Evolutionary conservation across 2,329 filamentous ascomycete species (phyloP), one percentile per base, ranked within the genome.

Genomic region (Penicillium olsonii): DNA sequence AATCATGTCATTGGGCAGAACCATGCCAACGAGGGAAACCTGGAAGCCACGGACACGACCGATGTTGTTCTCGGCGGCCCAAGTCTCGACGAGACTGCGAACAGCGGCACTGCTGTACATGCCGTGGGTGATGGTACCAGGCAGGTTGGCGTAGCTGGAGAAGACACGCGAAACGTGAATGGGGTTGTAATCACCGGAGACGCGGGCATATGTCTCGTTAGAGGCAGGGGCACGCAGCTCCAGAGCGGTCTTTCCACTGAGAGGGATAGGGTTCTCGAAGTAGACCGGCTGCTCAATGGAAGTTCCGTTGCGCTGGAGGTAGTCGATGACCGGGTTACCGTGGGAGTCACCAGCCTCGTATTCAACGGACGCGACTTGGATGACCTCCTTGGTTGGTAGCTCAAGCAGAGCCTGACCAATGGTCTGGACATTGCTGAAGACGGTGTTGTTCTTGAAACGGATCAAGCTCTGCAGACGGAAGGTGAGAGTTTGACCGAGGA

Each of bases 81-180:
- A 99, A 0, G 91, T 99, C 80, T 99, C 94, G 6, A 99, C 92
- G 45, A 99, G 79, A 68, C 91, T 95, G 65, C 95, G 87, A 22
- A 99, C 94, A 31, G 94, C 90, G 59, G 94, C 94, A 73, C 92
- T 97, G 2, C 92, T 95, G 80, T 97, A 99, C 94, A 99, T 99
- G 69, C 94, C 94, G 69, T 99, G 94, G 1, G 94, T 99, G 67
- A 99, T 99, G 37, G 94, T 99, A 42, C 94, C 95, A 1, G 92
- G 92, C 14, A 99, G 81, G 70, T 92, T 94, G 69, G 94, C 95
- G 65, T 97, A 99, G 75, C 85, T 90, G 26, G 94, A 89, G 76
- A 99, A 99, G 47, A 96, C 90, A 48, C 94, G 88, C 11, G 94
- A 96, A 37, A 99, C 94, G 79, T 99, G 94, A 55, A 99, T 99